Evolutionary conservation across 257 asterid species (phyloP), one percentile per base, ranked within the genome.

Genomic region (Rhazya stricta): DNA sequence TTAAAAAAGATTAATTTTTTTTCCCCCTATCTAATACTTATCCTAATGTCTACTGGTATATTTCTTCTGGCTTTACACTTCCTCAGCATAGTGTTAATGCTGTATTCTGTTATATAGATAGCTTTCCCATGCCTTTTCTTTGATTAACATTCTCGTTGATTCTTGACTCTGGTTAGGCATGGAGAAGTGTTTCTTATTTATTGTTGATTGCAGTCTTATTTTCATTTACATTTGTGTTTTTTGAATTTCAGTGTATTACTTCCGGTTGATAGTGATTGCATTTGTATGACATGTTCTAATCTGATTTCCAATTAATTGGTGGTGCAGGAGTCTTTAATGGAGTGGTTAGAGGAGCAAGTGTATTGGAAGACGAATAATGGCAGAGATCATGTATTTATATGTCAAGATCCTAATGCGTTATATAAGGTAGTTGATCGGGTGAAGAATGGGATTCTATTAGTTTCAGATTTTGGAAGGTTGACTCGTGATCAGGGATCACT

Each of bases 371-470:
- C 93, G 85, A 92, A 95, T 83, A 88, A 95, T 79, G 99, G 99
- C 16, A 77, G 97, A 94, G 99, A 95, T 84, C 99, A 95, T 79
- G 96, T 92, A 50, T 84, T 92, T 79, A 91, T 95, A 83, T 91
- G 97, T 79, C 99, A 95, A 82, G 99, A 95, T 87, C 99, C 99
- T 70, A 95, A 95, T 85, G 99, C 99, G 19, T 79, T 95, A 75
- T 92, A 88, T 86, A 95, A 91, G 85, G 85, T 89, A 66, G 83
- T 95, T 62, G 96, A 92, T 79, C 84, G 89, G 81, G 93, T 95
- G 81, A 90, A 88, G 85, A 95, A 89, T 43, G 99, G 94, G 72
- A 92, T 95, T 61, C 87, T 95, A 58, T 81, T 95, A 85, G 94
- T 95, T 78, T 95, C 99, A 0, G 99, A 95, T 91, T 95, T 95